phyloP scores from a whole-genome alignment of 257 asterid species.

The Nicotiana knightiana region DNA sequence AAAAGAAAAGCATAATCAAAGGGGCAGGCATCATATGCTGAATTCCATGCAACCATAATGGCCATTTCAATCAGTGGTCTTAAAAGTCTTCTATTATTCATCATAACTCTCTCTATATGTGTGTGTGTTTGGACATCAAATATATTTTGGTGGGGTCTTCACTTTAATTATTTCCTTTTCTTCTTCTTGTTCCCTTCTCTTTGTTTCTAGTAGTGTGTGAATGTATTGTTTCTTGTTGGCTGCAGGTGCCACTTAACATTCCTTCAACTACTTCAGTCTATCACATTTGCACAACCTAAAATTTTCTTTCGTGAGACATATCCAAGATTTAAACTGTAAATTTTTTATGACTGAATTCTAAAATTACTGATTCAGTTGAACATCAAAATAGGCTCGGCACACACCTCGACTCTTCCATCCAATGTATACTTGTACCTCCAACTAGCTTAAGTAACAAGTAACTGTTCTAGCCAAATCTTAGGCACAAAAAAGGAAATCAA shows the following conservation, averaged over 20 bases:
- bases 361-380: neutral
- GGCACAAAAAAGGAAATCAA: too few relatives aligned
- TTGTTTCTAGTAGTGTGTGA: neutral
- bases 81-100: slow-evolving; percentile 36
- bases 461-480: neutral
- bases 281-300: neutral
- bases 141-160: slow-evolving; percentile 39
- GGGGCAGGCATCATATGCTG: slow-evolving; percentile 36
- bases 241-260: slow-evolving; percentile 19
- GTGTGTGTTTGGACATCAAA: slow-evolving; percentile 9
- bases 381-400: neutral
- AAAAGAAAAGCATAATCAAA: neutral
- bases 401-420: neutral
- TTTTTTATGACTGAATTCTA: neutral
- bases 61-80: slow-evolving; percentile 38
- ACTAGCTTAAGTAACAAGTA: neutral
- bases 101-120: slow-evolving; percentile 20
- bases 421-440: neutral
- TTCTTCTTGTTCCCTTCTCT: slow-evolving; percentile 13
- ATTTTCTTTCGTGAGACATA: neutral
- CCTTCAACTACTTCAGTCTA: slow-evolving; percentile 19
- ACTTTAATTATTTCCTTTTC: slow-evolving; percentile 7
- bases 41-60: slow-evolving; percentile 93
- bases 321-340: neutral
- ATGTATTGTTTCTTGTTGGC: slow-evolving; percentile 12